Evolutionary conservation across 2,329 filamentous ascomycete species (phyloP).

Genomic region (Canariomyces notabilis): DNA sequence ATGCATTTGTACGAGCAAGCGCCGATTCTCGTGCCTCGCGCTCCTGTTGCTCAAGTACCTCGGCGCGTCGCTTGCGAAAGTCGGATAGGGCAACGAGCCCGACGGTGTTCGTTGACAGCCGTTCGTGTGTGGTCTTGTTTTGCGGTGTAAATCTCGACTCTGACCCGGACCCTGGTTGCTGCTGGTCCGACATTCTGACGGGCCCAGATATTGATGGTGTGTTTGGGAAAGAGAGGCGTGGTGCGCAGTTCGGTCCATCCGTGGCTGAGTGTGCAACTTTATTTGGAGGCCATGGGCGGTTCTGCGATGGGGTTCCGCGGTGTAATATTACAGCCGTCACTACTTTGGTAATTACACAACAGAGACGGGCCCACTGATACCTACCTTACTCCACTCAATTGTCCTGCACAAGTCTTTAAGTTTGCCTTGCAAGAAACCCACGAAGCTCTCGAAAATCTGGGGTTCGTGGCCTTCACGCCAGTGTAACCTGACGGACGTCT

Average conservation of each 20-base stretch:
- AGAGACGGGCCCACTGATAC: too few species aligned
- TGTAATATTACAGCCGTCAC: background rate
- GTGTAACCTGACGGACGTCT: constrained; percentile 49
- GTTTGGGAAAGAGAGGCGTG: too few species aligned
- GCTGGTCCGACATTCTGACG: constrained; percentile 37
- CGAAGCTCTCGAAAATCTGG: constrained; percentile 80
- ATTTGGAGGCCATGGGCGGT: too few species aligned
- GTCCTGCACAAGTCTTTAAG: constrained; percentile 23
- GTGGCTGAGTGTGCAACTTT: too few species aligned
- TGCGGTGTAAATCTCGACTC: constrained; percentile 67
- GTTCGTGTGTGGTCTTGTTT: constrained; percentile 70
- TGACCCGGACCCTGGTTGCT: constrained; percentile 46
- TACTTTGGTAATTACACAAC: too few species aligned
- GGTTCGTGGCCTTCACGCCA: constrained; percentile 74
- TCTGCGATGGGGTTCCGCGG: too few species aligned
- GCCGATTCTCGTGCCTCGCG: constrained; percentile 67
- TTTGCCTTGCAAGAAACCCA: constrained; percentile 66
- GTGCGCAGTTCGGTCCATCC: too few species aligned
- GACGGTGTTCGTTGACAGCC: constrained; percentile 80
- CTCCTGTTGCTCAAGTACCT: constrained; percentile 88
- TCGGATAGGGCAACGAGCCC: constrained; percentile 88
- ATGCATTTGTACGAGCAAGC: constrained; percentile 35
- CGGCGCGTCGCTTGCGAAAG: constrained; percentile 91
- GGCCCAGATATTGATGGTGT: background rate
- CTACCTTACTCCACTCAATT: background rate